phyloP scores from a whole-genome alignment of 768 basidiomycete species.

The Amanita thiersii region DNA sequence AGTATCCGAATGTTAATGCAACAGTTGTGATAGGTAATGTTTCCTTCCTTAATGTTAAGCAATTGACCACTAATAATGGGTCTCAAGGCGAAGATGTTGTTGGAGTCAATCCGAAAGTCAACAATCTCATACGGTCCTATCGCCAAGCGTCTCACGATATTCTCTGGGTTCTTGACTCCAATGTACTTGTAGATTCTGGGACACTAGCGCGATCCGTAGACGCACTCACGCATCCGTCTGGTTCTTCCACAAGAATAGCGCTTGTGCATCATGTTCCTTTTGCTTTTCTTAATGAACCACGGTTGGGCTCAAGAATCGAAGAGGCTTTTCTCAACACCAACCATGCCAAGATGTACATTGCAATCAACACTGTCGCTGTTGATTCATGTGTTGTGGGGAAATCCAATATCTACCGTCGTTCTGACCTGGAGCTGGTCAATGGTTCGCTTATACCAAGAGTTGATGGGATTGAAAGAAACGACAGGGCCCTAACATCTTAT shows the following conservation, averaged over 20 bases:
- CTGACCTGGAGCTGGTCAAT: conserved; percentile 73
- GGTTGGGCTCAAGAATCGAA: conserved; percentile 79
- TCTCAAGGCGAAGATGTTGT: conserved; percentile 73
- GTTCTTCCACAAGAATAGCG: conserved; percentile 49
- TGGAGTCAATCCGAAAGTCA: conserved; percentile 95
- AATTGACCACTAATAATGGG: conserved; percentile 5
- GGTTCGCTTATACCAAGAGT: conserved; percentile 47
- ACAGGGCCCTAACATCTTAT: conserved; percentile 17
- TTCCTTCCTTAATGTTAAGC: background rate
- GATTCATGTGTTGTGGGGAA: conserved; percentile 98
- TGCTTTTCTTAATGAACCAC: conserved; percentile 61
- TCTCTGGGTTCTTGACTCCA: conserved; percentile 97
- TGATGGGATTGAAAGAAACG: background rate
- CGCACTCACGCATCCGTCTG: conserved; percentile 41
- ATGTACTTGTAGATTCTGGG: conserved; percentile 68
- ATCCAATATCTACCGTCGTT: conserved; percentile 88
- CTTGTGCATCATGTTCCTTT: conserved; percentile 96
- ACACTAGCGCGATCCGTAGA: conserved; percentile 84
- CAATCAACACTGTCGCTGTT: conserved; percentile 80
- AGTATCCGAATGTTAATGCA: conserved; percentile 71
- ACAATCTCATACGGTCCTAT: conserved; percentile 88
- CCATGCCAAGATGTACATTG: conserved; percentile 97
- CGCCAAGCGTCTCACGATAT: conserved; percentile 77
- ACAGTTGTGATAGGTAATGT: conserved; percentile 67
- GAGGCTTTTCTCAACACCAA: conserved; percentile 95